These are phyloP conservation scores for Elymus sibiricus DNA, from an alignment of 176 grass and related monocot species.

Conservation along the genomic window DNA sequence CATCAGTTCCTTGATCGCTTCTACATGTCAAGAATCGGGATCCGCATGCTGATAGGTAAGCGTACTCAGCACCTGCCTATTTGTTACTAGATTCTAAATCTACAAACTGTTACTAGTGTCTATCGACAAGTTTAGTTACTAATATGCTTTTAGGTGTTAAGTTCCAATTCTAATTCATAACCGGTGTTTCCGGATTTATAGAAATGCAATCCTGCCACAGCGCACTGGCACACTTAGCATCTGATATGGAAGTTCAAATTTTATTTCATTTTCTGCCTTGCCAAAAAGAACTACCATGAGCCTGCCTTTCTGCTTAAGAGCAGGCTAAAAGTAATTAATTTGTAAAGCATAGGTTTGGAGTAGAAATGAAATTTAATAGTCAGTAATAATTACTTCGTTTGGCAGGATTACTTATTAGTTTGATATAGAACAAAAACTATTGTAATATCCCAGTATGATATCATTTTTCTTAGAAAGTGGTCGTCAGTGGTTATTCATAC, in stretches of 20 bases:
- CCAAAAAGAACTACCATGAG: neutral
- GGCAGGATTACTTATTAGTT: neutral
- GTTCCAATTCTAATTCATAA: neutral
- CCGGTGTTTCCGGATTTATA: neutral
- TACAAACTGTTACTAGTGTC: neutral
- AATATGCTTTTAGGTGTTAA: neutral
- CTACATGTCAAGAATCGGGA: conserved; percentile 96
- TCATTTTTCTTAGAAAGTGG: neutral
- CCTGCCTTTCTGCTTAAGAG: neutral
- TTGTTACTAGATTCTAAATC: neutral
- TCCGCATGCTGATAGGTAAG: conserved; percentile 95
- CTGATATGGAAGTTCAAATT: neutral
- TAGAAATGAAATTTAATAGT: neutral
- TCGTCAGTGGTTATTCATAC: neutral
- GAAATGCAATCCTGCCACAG: neutral
- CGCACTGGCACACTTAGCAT: conserved; percentile 4
- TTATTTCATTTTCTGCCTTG: conserved; percentile 12
- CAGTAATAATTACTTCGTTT: neutral
- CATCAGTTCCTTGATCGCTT: conserved; percentile 92
- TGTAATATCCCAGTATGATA: neutral
- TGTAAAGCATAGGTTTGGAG: neutral
- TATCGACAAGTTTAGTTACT: neutral
- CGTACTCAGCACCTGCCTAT: neutral
- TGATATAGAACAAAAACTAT: conserved; percentile 4
- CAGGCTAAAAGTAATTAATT: conserved; percentile 5